Evolutionary conservation across 345 rosid genomes (phyloP), one percentile per base, ranked within the genome.

Genomic region (Pugionium dolabratum): DNA sequence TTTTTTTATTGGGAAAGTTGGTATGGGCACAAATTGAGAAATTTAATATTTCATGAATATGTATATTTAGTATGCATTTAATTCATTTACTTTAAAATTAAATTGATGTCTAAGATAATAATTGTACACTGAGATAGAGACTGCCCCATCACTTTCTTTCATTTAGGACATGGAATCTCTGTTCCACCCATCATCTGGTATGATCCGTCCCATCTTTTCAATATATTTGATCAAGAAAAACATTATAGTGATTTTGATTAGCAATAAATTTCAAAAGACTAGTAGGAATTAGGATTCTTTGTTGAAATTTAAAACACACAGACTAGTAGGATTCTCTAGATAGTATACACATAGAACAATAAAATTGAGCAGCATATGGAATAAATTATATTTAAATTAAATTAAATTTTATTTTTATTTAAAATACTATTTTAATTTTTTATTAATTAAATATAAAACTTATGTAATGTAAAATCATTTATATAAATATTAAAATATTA

Each of bases 91-190:
- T 44, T 46, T 44, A 5, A 34, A 34, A 6, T 54, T 64, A 39
- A 31, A 40, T 41, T 49, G 40, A 34, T 78, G 80, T 74, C 79
- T 52, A 80, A 76, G 76, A 74, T 73, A 75, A 81, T 75, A 76
- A 67, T 0, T 18, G 43, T 72, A 70, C 70, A 64, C 75, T 63
- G 59, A 71, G 62, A 52, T 76, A 82, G 73, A 73, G 66, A 46
- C 35, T 76, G 76, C 72, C 80, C 94, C 89, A 82, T 84, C 85
- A 77, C 82, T 85, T 85, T 85, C 83, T 70, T 66, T 76, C 78
- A 80, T 80, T 69, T 76, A 71, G 77, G 78, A 73, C 61, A 66
- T 81, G 85, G 88, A 79, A 85, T 85, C 86, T 83, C 95, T 84
- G 88, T 81, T 76, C 83, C 71, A 72, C 89, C 87, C 94, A 87